phyloP scores from a whole-genome alignment of 2,329 filamentous ascomycete genomes.

The Cladosporium sp. region DNA sequence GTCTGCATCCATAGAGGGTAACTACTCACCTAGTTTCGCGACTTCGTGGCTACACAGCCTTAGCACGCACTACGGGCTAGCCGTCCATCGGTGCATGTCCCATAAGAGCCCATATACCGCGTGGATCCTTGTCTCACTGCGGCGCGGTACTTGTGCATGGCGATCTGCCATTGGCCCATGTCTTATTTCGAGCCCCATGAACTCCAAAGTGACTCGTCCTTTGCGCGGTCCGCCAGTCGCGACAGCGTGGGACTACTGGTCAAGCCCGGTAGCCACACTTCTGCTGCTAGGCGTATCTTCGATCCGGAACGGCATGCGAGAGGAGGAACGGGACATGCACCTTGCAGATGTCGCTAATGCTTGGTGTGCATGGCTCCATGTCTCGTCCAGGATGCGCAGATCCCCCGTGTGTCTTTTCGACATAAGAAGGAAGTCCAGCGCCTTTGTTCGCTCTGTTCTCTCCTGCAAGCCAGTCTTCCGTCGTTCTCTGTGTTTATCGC shows the following conservation, averaged over 20 bases:
- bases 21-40: conserved; percentile 14
- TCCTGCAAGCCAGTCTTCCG: conserved; percentile 15
- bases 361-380: conserved; percentile 13
- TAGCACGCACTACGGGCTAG: neutral
- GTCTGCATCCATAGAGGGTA: conserved; percentile 9
- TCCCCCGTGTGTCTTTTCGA: conserved; percentile 18
- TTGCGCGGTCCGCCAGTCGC: neutral
- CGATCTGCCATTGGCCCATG: conserved; percentile 13
- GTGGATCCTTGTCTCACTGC: conserved; percentile 12
- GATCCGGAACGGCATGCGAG: conserved; percentile 1
- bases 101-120: conserved; percentile 3
- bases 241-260: conserved; percentile 12
- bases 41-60: conserved; percentile 9
- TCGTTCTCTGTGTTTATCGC: conserved; percentile 10
- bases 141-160: neutral
- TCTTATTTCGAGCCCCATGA: neutral
- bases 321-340: conserved; percentile 12
- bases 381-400: conserved; percentile 15
- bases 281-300: neutral
- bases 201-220: neutral
- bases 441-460: conserved; percentile 10
- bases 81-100: neutral
- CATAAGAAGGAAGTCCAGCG: conserved; percentile 19
- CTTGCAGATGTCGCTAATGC: conserved; percentile 21
- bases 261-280: conserved; percentile 14